Percentiles rank a stretch among this genome's conserved stretches.
Evolutionary conservation across 495 filamentous ascomycete species (phyloP).

Genomic region (Tetracladium setigerum): DNA sequence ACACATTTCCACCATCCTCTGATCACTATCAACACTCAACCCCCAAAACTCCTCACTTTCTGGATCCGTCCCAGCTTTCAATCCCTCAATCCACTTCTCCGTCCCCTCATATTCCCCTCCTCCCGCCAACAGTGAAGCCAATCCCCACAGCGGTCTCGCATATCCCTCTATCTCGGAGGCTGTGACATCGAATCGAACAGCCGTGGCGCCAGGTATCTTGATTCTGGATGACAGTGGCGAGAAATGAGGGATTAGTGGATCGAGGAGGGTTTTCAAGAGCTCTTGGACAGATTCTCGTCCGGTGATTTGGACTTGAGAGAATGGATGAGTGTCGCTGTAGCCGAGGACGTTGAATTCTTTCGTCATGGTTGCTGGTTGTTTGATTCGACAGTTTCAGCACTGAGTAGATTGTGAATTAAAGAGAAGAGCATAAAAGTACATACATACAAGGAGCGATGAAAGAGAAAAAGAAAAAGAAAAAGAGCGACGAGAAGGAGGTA

Average conservation of each 20-base stretch:
- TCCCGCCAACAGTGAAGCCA: slow-evolving; percentile 60
- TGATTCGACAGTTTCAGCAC: no score
- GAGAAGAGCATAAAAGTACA: no score
- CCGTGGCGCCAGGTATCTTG: slow-evolving; percentile 54
- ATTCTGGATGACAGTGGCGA: slow-evolving; percentile 50
- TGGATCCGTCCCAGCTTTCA: slow-evolving; percentile 61
- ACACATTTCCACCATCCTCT: slow-evolving; percentile 83
- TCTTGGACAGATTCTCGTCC: slow-evolving; percentile 47
- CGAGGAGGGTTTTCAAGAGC: slow-evolving; percentile 50
- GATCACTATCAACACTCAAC: slow-evolving; percentile 61
- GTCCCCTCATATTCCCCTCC: slow-evolving; percentile 54
- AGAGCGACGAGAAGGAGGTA: no score
- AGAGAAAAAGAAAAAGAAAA: no score
- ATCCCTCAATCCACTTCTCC: slow-evolving; percentile 49
- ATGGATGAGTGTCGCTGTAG: slow-evolving; percentile 40
- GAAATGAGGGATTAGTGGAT: slow-evolving; percentile 58
- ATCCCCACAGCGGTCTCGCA: slow-evolving; percentile 66
- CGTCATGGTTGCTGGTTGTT: slow-evolving; percentile 4
- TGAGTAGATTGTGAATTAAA: no score
- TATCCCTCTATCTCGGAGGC: slow-evolving; percentile 73
- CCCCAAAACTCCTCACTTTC: slow-evolving; percentile 65
- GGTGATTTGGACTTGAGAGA: slow-evolving; percentile 36
- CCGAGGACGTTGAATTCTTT: slow-evolving; percentile 30
- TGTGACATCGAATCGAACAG: slow-evolving; percentile 64
- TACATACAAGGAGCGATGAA: no score